These are phyloP conservation scores for Excoecaria cochinchinensis DNA, from an alignment of 345 rosid species.

Conservation along the genomic window DNA sequence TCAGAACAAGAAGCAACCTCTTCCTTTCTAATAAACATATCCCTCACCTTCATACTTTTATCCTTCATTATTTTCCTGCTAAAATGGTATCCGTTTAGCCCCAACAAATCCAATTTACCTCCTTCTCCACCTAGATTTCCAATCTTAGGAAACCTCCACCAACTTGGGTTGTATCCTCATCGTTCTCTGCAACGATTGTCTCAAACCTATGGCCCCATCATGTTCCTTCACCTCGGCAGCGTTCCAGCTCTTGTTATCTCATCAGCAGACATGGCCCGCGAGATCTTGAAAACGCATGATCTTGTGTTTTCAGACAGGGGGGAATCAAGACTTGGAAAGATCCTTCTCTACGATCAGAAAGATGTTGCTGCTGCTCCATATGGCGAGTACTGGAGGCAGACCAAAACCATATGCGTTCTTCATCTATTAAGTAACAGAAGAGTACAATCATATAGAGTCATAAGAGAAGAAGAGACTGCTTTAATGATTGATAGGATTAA, in stretches of 20 bases:
- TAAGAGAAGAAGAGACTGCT: conserved; percentile 48
- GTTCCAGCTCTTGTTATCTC: conserved; percentile 50
- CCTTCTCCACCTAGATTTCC: conserved; percentile 59
- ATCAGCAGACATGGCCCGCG: conserved; percentile 44
- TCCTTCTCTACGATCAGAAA: conserved; percentile 36
- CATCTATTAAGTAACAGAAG: conserved; percentile 52
- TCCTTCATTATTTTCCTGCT: neutral
- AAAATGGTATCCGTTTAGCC: neutral
- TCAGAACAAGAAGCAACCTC: neutral
- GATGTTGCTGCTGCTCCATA: conserved; percentile 47
- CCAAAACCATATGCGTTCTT: conserved; percentile 46
- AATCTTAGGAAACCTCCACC: conserved; percentile 61
- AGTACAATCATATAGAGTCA: conserved; percentile 36
- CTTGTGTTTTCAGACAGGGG: conserved; percentile 46
- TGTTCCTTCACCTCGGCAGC: conserved; percentile 54
- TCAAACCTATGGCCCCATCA: conserved; percentile 50
- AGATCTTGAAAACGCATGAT: conserved; percentile 59
- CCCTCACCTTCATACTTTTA: neutral
- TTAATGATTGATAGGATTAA: conserved; percentile 30
- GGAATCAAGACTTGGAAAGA: conserved; percentile 3
- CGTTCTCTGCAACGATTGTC: conserved; percentile 41
- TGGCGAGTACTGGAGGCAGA: conserved; percentile 73
- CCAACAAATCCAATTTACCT: conserved; percentile 13
- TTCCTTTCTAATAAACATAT: neutral
- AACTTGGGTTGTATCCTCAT: conserved; percentile 48